phyloP scores from a whole-genome alignment of 305 asterid species.

The Petunia hybrid region DNA sequence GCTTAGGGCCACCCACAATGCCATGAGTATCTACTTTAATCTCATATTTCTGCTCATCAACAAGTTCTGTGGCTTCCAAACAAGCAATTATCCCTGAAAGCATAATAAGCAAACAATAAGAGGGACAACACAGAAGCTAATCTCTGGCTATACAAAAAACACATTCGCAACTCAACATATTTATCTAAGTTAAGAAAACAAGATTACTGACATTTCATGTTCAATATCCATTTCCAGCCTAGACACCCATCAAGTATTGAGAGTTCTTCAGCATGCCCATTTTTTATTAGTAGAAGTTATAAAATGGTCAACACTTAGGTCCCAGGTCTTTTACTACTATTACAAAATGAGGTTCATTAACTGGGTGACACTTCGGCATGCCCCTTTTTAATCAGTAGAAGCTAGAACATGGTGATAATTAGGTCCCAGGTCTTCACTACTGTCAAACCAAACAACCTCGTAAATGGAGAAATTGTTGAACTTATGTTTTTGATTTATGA shows the following conservation, averaged over 20 bases:
- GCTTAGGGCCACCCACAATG: slow-evolving; percentile 74
- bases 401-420: too few relatives aligned
- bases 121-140: slow-evolving; percentile 25
- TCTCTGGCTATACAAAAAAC: neutral
- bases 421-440: slow-evolving; percentile 53
- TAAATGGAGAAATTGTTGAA: slow-evolving; percentile 49
- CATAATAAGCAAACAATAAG: slow-evolving; percentile 14
- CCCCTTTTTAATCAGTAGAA: too few relatives aligned
- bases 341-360: too few relatives aligned
- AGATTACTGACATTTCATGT: slow-evolving; percentile 66
- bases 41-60: slow-evolving; percentile 79
- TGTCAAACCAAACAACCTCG: slow-evolving; percentile 56
- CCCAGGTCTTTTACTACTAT: slow-evolving; percentile 47
- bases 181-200: slow-evolving; percentile 5
- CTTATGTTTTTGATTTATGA: too few relatives aligned
- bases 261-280: slow-evolving; percentile 90
- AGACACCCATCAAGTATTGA: slow-evolving; percentile 90
- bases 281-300: slow-evolving; percentile 82
- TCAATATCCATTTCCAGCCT: slow-evolving; percentile 96
- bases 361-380: too few relatives aligned
- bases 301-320: slow-evolving; percentile 77
- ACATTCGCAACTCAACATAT: slow-evolving; percentile 23
- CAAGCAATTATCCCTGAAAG: slow-evolving; percentile 83
- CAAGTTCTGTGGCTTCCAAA: slow-evolving; percentile 64
- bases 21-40: slow-evolving; percentile 81